These are phyloP conservation scores for Actinidia arguta DNA, from an alignment of 179 eudicot species.

Conservation along the genomic window DNA sequence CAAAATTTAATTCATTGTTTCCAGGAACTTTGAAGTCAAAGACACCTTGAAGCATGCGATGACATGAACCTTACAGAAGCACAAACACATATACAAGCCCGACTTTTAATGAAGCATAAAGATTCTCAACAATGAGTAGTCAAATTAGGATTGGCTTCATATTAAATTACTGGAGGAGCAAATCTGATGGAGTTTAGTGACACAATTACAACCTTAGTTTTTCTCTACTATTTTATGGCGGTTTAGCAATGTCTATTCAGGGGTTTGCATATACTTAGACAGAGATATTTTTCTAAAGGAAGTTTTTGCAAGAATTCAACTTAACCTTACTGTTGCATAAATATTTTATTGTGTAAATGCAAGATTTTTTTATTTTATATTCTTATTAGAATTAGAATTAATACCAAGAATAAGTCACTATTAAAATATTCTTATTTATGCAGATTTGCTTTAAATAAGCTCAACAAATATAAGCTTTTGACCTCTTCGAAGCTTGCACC, in stretches of 20 bases:
- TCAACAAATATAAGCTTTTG: not conserved
- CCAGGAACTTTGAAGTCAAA: not conserved
- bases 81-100: not conserved
- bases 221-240: not conserved
- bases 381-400: no score
- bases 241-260: no score
- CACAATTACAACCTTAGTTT: not conserved
- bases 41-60: conserved; percentile 8
- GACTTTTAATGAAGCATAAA: not conserved
- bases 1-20: not conserved
- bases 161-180: not conserved
- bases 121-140: not conserved
- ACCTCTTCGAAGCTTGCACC: not conserved
- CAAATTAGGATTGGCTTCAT: not conserved
- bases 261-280: no score
- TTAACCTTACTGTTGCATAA: no score
- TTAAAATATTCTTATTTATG: not conserved
- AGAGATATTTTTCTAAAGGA: no score
- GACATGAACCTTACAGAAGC: not conserved
- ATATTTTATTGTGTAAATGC: no score
- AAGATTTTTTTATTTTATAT: no score
- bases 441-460: not conserved
- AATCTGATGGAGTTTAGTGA: not conserved
- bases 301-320: no score
- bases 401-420: not conserved